Conservation (phyloP, 2,329 filamentous ascomycete genomes). For the Fusarium devonianum region DNA sequence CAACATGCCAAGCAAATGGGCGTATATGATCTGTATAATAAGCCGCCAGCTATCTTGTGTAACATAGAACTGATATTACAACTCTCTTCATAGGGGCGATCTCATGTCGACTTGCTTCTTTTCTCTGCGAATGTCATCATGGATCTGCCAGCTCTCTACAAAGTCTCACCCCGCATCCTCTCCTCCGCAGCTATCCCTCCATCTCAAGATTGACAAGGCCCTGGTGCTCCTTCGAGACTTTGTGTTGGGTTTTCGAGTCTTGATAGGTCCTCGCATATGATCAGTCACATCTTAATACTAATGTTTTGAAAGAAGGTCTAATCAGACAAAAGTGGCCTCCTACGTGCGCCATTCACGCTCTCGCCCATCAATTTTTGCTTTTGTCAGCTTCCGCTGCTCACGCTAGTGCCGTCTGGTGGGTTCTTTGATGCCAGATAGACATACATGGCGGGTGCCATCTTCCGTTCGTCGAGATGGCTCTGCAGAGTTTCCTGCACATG, state of each 20-base stretch:
- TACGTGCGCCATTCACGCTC: slow-evolving; percentile 18
- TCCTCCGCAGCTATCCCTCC: slow-evolving; percentile 15
- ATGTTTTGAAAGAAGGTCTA: slow-evolving; percentile 27
- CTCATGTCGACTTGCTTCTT: slow-evolving; percentile 17
- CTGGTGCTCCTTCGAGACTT: slow-evolving; percentile 10
- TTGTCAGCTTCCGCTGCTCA: slow-evolving; percentile 11
- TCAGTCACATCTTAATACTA: slow-evolving; percentile 30
- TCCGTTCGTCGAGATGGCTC: slow-evolving; percentile 1
- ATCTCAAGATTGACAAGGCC: slow-evolving; percentile 25
- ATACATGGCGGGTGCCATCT: background rate
- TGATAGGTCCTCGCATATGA: slow-evolving; percentile 21
- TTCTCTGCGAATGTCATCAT: slow-evolving; percentile 25
- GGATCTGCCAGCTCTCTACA: slow-evolving; percentile 18
- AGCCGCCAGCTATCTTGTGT: slow-evolving; percentile 7
- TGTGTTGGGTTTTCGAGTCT: slow-evolving; percentile 18
- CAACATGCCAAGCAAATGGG: slow-evolving; percentile 10
- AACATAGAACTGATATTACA: slow-evolving; percentile 1
- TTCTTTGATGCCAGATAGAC: slow-evolving; percentile 4
- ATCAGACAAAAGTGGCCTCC: slow-evolving; percentile 35
- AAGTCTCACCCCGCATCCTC: slow-evolving; percentile 27
- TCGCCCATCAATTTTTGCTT: slow-evolving; percentile 27
- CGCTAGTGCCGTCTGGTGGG: slow-evolving; percentile 25
- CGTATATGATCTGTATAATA: slow-evolving; percentile 6
- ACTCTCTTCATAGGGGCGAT: slow-evolving; percentile 3
- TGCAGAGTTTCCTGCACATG: slow-evolving; percentile 1